Evolutionary conservation across 345 rosid genomes (phyloP), one percentile per base, ranked within the genome.

Genomic region (Populus nigra): DNA sequence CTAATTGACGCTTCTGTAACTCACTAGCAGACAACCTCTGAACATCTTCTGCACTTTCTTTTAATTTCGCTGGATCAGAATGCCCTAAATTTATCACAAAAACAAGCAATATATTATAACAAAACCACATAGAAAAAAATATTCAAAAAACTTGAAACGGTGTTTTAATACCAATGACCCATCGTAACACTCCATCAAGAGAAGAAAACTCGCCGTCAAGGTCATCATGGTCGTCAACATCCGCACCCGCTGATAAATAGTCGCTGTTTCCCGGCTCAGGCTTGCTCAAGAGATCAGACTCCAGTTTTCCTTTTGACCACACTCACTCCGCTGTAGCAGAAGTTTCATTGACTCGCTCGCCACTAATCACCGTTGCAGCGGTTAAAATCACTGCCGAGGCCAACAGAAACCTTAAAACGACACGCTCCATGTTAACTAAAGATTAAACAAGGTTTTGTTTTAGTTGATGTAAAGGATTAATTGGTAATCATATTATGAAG

Each of bases 181-280:
- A 96, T 81, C 91, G 96, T 77, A 96, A 75, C 94, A 96, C 93
- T 68, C 97, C 93, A 7, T 96, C 99, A 2, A 96, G 88, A 31
- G 98, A 89, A 79, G 98, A 91, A 67, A 93, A 93, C n/a, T 96
- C 97, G 57, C 98, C 96, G 71, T 96, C 99, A 23, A 88, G 73
- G 69, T 86, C 90, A 29, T 88, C 93, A 29, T 39, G 86, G 53
- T 85, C 89, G 73, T 84, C 82, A 79, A 84, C 86, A 0, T 80
- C 85, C 35, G 75, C 74, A 29, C 85, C 84, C 63, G 89, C 71
- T 33, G 88, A 68, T 43, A 67, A 45, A 66, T 79, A 87, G 45
- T 86, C 83, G 31, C 78, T 80, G 47, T 83, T 82, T 41, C 74
- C 80, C 59, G 80, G 68, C 59, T 86, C 84, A 73, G 86, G 36